Evolutionary conservation across 768 basidiomycete genomes (phyloP).

Genomic region (Serendipita vermifera): DNA sequence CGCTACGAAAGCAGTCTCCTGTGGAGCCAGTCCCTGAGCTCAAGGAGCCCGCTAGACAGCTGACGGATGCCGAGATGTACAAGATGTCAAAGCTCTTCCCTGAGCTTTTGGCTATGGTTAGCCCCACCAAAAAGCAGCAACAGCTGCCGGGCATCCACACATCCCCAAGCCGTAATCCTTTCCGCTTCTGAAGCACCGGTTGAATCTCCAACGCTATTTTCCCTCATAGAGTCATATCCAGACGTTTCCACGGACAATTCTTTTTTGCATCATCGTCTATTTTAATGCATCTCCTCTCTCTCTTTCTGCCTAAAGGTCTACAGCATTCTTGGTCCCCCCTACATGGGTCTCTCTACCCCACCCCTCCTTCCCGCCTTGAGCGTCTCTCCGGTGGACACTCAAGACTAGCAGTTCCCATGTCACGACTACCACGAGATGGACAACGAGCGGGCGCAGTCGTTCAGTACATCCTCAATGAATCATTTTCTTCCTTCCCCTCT

Average conservation of each 20-base stretch:
- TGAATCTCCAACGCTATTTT: not conserved
- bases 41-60: not conserved
- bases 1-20: not conserved
- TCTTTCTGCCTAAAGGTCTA: not conserved
- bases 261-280: not conserved
- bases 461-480: slow-evolving; percentile 3
- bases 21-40: not conserved
- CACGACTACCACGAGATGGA: slow-evolving; percentile 4
- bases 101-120: not conserved
- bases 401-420: not conserved
- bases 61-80: slow-evolving; percentile 9
- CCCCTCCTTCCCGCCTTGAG: not conserved
- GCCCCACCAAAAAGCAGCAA: slow-evolving; percentile 6
- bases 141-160: not conserved
- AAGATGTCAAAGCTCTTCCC: slow-evolving; percentile 6
- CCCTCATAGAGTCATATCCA: not conserved
- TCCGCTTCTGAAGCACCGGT: not conserved
- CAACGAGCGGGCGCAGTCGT: slow-evolving; percentile 10
- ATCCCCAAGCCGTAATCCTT: slow-evolving; percentile 5
- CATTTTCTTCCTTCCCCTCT: not conserved
- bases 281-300: not conserved
- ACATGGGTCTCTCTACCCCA: not conserved
- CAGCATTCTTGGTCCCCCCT: not conserved
- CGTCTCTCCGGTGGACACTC: too few relatives aligned
- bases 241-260: not conserved